Base-by-base conservation (phyloP, 2,329 filamentous ascomycete genomes). In the Fusarium mangiferae region DNA sequence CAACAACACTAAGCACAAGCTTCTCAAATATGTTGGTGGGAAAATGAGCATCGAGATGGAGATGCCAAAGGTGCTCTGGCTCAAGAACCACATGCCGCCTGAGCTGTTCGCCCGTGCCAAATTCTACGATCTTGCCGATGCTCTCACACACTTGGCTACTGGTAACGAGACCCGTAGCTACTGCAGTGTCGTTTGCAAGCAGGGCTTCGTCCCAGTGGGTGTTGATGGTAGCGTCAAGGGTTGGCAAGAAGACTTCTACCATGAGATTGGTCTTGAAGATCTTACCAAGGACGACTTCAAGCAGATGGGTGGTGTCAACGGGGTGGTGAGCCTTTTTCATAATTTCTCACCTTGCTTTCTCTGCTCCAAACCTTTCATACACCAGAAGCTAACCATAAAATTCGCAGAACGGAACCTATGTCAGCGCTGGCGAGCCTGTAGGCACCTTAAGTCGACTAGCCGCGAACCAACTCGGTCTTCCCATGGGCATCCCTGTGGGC, bases 21-120 rank as follows among this genome's bases (percentile, higher is more conserved):
- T 99, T 61, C 90, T 99, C 67, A 93, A 95, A 79, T 99, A 99
- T 81, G 96, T 99, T 24, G 96, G 96, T 77, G 96, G 96, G 73
- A 96, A 93, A 82, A 99, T 99, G 96, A 98, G 94, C 81, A 96
- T 98, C 75, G 96, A 99, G 87, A 99, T 99, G 96, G 96, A 99
- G 83, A 97, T 99, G 63, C 96, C 96, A 73, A 99, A 99, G 85
- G 94, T 98, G 3, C 88, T 98, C 66, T 99, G 96, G 96, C 88
- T 99, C 80, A 98, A 98, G 89, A 98, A 98, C 84, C 90, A 98
- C 84, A 98, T 99, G 96, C 93, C 96, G 6, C 88, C 93, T 62
- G 94, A 98, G 78, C 87, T 96, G 22, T 99, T 98, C 79, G 91
- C 92, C 63, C 91, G 92, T 71, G 98, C 95, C 90, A 98, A 98